These are phyloP conservation scores for Golubevia pallescens DNA, from an alignment of 1,284 basidiomycete species.

Conservation along the genomic window DNA sequence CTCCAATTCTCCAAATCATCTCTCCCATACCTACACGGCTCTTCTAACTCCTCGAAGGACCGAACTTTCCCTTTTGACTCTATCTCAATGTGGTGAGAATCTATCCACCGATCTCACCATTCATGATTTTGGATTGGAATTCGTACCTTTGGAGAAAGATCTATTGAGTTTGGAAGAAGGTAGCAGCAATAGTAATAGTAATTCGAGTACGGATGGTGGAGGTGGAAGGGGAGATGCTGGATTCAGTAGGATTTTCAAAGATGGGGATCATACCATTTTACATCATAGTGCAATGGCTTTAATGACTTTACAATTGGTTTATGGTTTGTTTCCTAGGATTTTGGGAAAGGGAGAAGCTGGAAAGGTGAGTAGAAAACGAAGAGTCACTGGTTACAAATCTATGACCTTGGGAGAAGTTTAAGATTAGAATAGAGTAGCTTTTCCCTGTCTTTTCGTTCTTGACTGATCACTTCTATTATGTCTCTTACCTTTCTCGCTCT, in stretches of 20 bases:
- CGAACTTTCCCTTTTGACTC: conserved; percentile 51
- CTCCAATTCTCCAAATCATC: background rate
- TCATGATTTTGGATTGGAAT: conserved; percentile 51
- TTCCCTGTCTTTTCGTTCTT: too few relatives aligned
- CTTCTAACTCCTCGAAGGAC: conserved; percentile 55
- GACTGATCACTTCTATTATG: background rate
- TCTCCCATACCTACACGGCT: conserved; percentile 46
- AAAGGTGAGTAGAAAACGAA: conserved; percentile 13
- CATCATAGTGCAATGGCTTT: conserved; percentile 52
- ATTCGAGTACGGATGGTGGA: too few relatives aligned
- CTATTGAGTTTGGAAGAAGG: background rate
- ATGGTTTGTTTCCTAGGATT: conserved; percentile 56
- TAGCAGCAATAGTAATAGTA: too few relatives aligned
- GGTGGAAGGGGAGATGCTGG: too few relatives aligned
- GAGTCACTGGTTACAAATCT: too few relatives aligned
- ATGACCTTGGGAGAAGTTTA: too few relatives aligned
- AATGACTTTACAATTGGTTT: conserved; percentile 58
- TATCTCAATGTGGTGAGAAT: conserved; percentile 4
- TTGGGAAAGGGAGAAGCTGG: conserved; percentile 58
- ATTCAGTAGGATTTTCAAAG: conserved; percentile 22
- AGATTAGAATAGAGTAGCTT: too few relatives aligned
- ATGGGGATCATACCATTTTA: conserved; percentile 49
- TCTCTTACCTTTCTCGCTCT: background rate
- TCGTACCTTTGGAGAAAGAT: conserved; percentile 43
- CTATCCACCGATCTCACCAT: conserved; percentile 7